Evolutionary conservation across 176 grass and related monocot species (phyloP), one percentile per base, ranked within the genome.

Genomic region (Melocanna baccifera): DNA sequence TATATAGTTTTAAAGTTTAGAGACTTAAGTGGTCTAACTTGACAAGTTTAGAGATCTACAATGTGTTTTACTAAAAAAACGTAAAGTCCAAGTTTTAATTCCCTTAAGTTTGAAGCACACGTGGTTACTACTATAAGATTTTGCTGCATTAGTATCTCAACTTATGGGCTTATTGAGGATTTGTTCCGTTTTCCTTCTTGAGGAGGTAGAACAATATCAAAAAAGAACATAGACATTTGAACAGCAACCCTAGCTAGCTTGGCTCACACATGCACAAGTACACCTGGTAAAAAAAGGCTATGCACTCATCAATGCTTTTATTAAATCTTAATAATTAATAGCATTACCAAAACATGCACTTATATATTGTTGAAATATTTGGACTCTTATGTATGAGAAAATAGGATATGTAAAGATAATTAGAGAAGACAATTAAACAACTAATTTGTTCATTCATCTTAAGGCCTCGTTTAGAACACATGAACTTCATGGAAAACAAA

Each of bases 221-320:
- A 55, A 59, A 6, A 11, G 19, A 82, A 45, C 22, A 11, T 12
- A 43, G 15, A 71, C 18, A 15, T 46, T 34, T 73, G 12, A 74
- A 81, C 57, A 86, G 32, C n/a, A 86, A 64, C 9, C 34, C 55
- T 32, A 28, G 75, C 23, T 62, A 45, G 15, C 30, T 59, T 16
- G 59, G 9, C 30, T 39, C 48, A 65, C 63, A 77, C 73, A 75
- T 67, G 15, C 20, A 18, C 29, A 62, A 53, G 67, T 84, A 87
- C 69, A 78, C 40, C 74, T 82, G 46, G 13, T n/a, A 32, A 71
- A 45, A 71, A 85, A 85, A 58, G 66, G 30, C 42, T 88, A 71
- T 45, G 59, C n/a, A 32, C 26, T 63, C 41, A 65, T 47, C 82
- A 7, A 5, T 37, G 25, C 16, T 64, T 83, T 20, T 25, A 68